A percentile compares a stretch with the other conserved stretches of the same genome.
Evolutionary conservation across 345 rosid genomes (phyloP).

Genomic region (Firmiana major): DNA sequence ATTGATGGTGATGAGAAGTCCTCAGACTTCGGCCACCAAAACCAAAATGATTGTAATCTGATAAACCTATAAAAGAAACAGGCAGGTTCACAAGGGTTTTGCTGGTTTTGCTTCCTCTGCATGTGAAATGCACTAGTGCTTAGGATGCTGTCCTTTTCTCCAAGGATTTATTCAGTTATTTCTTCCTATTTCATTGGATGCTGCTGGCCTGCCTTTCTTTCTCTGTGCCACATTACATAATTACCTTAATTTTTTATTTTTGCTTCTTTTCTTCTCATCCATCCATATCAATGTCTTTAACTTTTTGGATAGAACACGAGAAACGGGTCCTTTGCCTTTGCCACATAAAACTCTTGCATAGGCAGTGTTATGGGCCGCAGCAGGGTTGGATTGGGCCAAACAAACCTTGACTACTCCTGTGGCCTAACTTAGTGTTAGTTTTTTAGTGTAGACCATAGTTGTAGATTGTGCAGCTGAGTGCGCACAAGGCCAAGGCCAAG

Average conservation of each 20-base stretch:
- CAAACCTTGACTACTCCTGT: neutral
- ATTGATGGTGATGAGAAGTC: neutral
- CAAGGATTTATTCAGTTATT: neutral
- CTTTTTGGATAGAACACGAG: neutral
- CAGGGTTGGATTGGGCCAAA: neutral
- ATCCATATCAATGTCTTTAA: neutral
- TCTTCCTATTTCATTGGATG: neutral
- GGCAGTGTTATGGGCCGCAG: neutral
- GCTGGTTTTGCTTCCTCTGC: neutral
- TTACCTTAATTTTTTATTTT: neutral
- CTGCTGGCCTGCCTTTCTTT: neutral
- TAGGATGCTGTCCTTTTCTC: neutral
- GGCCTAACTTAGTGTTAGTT: neutral
- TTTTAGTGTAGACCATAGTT: neutral
- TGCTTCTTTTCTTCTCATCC: neutral
- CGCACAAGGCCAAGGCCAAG: neutral
- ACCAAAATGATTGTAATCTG: neutral
- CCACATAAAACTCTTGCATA: neutral
- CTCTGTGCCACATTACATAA: neutral
- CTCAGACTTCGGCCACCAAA: no score
- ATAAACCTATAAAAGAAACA: conserved; percentile 2
- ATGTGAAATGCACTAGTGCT: neutral
- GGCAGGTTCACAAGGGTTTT: neutral
- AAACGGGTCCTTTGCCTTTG: neutral
- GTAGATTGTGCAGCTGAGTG: neutral